Conservation (phyloP, 805 yeast species). For the Monosporozyma yasuniensis region DNA sequence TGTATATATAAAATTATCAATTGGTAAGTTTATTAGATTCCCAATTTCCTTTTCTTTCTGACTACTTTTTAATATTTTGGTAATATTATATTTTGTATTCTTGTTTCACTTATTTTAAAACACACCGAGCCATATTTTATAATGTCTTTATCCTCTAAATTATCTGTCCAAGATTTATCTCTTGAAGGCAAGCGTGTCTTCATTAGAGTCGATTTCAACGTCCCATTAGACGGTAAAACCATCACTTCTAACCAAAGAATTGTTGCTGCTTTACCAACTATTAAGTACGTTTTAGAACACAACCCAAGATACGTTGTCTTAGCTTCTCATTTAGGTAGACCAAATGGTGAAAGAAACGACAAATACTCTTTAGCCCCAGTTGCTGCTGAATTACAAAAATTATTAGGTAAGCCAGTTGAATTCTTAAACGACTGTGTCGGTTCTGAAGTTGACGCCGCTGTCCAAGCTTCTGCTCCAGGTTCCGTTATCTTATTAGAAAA, state of each 20-base stretch:
- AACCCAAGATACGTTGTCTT: conserved; percentile 85
- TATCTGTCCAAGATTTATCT: conserved; percentile 85
- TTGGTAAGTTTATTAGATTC: not conserved
- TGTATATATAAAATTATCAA: not conserved
- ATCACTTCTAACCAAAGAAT: conserved; percentile 99
- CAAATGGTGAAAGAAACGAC: conserved; percentile 82
- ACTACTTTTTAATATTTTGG: no score
- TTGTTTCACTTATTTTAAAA: not conserved
- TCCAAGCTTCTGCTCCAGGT: conserved; percentile 66
- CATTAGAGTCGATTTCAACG: conserved; percentile 96
- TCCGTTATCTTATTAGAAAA: conserved; percentile 87
- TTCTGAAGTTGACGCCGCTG: conserved; percentile 72
- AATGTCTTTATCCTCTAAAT: conserved; percentile 91
- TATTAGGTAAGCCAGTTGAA: conserved; percentile 64
- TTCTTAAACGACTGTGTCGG: conserved; percentile 94
- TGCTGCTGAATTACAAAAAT: conserved; percentile 74
- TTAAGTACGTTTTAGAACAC: conserved; percentile 85
- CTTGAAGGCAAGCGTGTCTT: conserved; percentile 90
- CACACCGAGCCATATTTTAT: not conserved
- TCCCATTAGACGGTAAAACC: conserved; percentile 88
- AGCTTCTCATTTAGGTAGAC: conserved; percentile 98
- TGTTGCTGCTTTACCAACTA: conserved; percentile 98
- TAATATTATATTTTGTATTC: not conserved
- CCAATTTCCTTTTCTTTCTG: not conserved
- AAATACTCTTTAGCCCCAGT: conserved; percentile 93